Base-by-base conservation (phyloP, 2,329 filamentous ascomycete species). In the Aspergillus nomiae region DNA sequence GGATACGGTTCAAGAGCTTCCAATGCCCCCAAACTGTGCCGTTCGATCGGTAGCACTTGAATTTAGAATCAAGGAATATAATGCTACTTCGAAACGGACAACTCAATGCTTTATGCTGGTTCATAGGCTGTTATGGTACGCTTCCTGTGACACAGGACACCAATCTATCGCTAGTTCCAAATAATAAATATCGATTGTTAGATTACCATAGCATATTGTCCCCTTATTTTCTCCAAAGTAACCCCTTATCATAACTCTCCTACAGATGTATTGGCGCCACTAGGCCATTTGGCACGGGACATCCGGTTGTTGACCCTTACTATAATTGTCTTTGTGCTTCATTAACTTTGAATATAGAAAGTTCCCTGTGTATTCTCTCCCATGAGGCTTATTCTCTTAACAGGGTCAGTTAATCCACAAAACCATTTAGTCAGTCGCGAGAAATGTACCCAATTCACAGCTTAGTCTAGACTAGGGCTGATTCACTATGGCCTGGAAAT, bases 391-490 rank as follows among this genome's bases (percentile, higher is more conserved):
- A 41, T 41, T n/a, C 38, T 41, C 19, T 8, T 41, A n/a, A 19
- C 19, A 10, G 19, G 38, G 19, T 16, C 19, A n/a, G 7, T 19
- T 10, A n/a, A 41, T n/a, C 38, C 8, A 9, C 36, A 41, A 19
- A 7, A 9, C 38, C 8, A 10, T n/a, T 41, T 4, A 41, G 9
- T 41, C 2, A n/a, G 16, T 10, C 9, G 16, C 16, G 7, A n/a
- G 19, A 16, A n/a, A 19, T 4, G n/a, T 19, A n/a, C 1, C 38
- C n/a, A 19, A 41, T 41, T 16, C 38, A 19, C 19, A 9, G 8
- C 2, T n/a, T 41, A n/a, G 3, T 2, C 1, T 16, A 10, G 7
- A n/a, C 0, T 1, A 41, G 9, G 1, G 3, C 7, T 41, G 12
- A n/a, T 41, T 41, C 38, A 41, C 38, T n/a, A n/a, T 41, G 8